A percentile compares a stretch with the other conserved stretches of the same genome.
These are phyloP conservation scores for Wickerhamiella domercqiae DNA, from an alignment of 805 yeast species.

Conservation along the genomic window DNA sequence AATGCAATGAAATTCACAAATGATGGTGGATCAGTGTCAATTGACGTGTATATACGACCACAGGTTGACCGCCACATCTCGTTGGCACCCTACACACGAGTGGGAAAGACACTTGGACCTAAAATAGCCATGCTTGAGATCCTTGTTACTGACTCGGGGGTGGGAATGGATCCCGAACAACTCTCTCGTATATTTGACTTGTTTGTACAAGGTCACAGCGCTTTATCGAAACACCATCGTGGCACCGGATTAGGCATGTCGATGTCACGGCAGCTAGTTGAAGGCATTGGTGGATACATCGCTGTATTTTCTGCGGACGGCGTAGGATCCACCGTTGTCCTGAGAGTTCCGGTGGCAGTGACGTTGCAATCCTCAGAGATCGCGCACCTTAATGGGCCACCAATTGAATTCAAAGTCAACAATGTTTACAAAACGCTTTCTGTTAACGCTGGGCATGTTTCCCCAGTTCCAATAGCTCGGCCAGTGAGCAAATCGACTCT, in stretches of 20 bases:
- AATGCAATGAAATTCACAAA: constrained; percentile 90
- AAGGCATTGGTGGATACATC: constrained; percentile 79
- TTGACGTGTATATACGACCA: constrained; percentile 10
- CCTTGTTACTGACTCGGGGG: constrained; percentile 78
- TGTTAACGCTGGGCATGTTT: constrained; percentile 8
- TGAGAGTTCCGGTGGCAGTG: constrained; percentile 16
- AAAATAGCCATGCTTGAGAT: constrained; percentile 33
- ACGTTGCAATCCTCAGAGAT: constrained; percentile 1
- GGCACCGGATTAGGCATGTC: constrained; percentile 91
- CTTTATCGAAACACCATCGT: constrained; percentile 77
- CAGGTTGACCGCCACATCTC: constrained; percentile 7
- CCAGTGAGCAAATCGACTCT: no score
- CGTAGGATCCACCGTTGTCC: constrained; percentile 13
- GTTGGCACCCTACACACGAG: constrained; percentile 6
- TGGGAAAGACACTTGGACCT: constrained; percentile 4
- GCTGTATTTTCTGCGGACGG: constrained; percentile 22
- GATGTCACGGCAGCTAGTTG: constrained; percentile 80
- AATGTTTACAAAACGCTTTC: constrained; percentile 12
- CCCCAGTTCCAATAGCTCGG: not conserved
- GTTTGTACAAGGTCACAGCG: constrained; percentile 93
- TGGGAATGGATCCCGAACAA: constrained; percentile 72
- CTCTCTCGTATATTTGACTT: constrained; percentile 88
- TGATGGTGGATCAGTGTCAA: constrained; percentile 26
- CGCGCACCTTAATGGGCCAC: constrained; percentile 8
- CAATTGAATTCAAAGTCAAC: constrained; percentile 11